A percentile compares a stretch with the other conserved stretches of the same genome.
phyloP scores from a whole-genome alignment of 108 stramenopile species.

The Fragilaria crotonensis region DNA sequence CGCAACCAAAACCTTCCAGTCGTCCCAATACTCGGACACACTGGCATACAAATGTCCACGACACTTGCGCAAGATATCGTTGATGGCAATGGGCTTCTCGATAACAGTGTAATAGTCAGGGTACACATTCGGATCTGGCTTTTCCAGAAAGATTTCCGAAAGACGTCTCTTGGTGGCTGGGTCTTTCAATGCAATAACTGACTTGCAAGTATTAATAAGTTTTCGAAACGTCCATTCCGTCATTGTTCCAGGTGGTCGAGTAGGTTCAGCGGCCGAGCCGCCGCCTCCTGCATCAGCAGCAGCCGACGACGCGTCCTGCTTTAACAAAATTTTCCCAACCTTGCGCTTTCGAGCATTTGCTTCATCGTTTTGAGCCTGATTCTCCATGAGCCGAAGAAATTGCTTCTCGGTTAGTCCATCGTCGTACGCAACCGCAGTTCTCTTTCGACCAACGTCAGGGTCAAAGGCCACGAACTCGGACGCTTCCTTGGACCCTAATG shows the following conservation, averaged over 20 bases:
- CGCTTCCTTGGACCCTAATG: constrained; percentile 5
- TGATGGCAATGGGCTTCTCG: constrained; percentile 80
- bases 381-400: constrained; percentile 85
- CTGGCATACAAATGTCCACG: constrained; percentile 55
- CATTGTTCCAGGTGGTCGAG: constrained; percentile 15
- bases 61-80: constrained; percentile 79
- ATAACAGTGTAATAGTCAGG: constrained; percentile 81
- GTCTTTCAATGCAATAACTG: constrained; percentile 74
- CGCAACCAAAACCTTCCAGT: constrained; percentile 77
- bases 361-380: constrained; percentile 52
- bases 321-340: constrained; percentile 28
- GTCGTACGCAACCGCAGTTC: constrained; percentile 79
- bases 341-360: constrained; percentile 22
- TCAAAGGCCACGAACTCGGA: not conserved
- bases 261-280: constrained; percentile 1
- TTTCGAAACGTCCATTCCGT: constrained; percentile 66
- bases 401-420: constrained; percentile 94
- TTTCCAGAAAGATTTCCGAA: constrained; percentile 81
- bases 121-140: constrained; percentile 73
- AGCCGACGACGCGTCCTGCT: constrained; percentile 28
- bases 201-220: constrained; percentile 61
- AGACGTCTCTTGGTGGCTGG: constrained; percentile 66
- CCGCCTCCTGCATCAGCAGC: constrained; percentile 14
- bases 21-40: constrained; percentile 54
- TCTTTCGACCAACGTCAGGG: constrained; percentile 33